Evolutionary conservation across 2,329 filamentous ascomycete species (phyloP).

Genomic region (Xylaria sp.): DNA sequence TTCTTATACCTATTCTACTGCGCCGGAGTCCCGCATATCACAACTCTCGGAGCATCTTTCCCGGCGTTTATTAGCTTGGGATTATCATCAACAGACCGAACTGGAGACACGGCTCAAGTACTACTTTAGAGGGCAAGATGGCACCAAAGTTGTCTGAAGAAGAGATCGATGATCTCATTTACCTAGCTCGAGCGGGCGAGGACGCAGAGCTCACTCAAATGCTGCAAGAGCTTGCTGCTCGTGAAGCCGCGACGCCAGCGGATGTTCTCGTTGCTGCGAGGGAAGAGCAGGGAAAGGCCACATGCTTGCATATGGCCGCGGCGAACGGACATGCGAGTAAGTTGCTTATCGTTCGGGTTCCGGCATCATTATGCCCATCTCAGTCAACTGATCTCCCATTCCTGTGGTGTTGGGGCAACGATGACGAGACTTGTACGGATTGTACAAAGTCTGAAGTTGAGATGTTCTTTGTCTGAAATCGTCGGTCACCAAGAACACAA

Average conservation of each 20-base stretch:
- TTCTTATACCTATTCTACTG: neutral
- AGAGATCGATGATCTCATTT: conserved; percentile 86
- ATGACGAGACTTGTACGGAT: too few species aligned
- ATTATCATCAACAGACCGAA: neutral
- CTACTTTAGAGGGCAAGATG: conserved; percentile 30
- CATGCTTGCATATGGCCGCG: conserved; percentile 84
- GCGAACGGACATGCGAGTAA: conserved; percentile 82
- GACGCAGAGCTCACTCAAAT: conserved; percentile 57
- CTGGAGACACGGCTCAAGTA: neutral
- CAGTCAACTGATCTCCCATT: too few species aligned
- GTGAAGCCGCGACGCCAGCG: conserved; percentile 54
- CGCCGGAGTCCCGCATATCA: neutral
- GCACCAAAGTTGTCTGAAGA: conserved; percentile 62
- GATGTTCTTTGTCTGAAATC: too few species aligned
- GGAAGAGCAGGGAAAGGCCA: conserved; percentile 72
- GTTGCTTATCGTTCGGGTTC: conserved; percentile 21
- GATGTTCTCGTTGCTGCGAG: conserved; percentile 64
- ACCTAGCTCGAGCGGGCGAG: conserved; percentile 76
- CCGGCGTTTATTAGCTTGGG: neutral
- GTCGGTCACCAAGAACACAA: too few species aligned
- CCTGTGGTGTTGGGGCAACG: too few species aligned
- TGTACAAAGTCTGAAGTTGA: too few species aligned
- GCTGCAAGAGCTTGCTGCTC: conserved; percentile 55
- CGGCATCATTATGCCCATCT: too few species aligned
- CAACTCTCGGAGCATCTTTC: neutral